phyloP scores from a whole-genome alignment of 1,139 yeast species.

The Hansenula sp. region DNA sequence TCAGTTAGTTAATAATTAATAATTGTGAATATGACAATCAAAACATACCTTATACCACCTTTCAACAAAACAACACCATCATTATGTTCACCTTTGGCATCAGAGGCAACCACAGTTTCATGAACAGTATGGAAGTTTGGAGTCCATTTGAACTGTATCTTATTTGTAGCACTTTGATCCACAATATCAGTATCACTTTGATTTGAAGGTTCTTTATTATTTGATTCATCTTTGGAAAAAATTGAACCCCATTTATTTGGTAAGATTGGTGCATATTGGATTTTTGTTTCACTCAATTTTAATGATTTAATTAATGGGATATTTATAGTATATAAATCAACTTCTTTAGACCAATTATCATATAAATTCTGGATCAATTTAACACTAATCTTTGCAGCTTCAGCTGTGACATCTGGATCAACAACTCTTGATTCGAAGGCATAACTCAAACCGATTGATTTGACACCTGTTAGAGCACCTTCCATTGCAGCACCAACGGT shows the following conservation, averaged over 20 bases:
- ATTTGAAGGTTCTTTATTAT: slow-evolving; percentile 13
- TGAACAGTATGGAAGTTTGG: slow-evolving; percentile 78
- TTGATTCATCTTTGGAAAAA: slow-evolving; percentile 29
- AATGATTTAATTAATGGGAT: slow-evolving; percentile 65
- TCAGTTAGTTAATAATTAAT: slow-evolving; percentile 8
- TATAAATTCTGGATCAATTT: slow-evolving; percentile 57
- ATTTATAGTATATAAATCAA: slow-evolving; percentile 80
- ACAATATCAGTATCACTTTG: slow-evolving; percentile 37
- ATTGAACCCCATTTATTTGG: slow-evolving; percentile 77
- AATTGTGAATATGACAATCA: not conserved
- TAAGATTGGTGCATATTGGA: slow-evolving; percentile 71
- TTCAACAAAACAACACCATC: slow-evolving; percentile 43
- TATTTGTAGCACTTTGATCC: slow-evolving; percentile 36
- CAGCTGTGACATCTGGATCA: slow-evolving; percentile 47
- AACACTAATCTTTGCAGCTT: slow-evolving; percentile 69
- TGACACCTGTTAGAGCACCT: slow-evolving; percentile 75
- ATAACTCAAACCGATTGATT: slow-evolving; percentile 77
- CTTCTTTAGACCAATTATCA: slow-evolving; percentile 49
- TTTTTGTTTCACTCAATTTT: slow-evolving; percentile 48
- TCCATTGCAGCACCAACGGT: slow-evolving; percentile 98
- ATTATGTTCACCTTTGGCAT: slow-evolving; percentile 37
- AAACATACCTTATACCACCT: slow-evolving; percentile 52
- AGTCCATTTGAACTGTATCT: slow-evolving; percentile 65
- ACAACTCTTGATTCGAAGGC: slow-evolving; percentile 61
- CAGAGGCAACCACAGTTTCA: slow-evolving; percentile 49